A percentile compares a stretch with the other conserved stretches of the same genome.
Conservation (phyloP, 495 filamentous ascomycete species). For the Aspergillus campestris region DNA sequence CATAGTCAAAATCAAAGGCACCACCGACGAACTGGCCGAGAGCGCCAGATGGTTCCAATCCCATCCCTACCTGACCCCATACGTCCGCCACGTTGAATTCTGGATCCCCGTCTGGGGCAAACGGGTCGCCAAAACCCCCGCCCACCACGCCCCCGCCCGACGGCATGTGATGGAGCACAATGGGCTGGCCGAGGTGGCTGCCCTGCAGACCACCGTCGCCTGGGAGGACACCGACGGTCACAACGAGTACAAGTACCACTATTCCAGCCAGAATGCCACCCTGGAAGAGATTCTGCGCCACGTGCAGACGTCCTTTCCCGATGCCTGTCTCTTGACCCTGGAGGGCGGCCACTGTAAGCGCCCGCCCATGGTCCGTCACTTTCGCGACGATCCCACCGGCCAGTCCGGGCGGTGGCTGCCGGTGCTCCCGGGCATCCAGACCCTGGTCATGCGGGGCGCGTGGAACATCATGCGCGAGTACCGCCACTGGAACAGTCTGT, state of each 20-base stretch:
- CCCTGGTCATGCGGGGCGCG: slow-evolving; percentile 61
- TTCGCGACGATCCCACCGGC: slow-evolving; percentile 20
- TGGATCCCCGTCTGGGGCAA: slow-evolving; percentile 67
- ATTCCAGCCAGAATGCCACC: slow-evolving; percentile 50
- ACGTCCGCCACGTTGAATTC: slow-evolving; percentile 64
- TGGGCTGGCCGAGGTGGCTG: slow-evolving; percentile 35
- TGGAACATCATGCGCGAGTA: slow-evolving; percentile 67
- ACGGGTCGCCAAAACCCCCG: slow-evolving; percentile 22
- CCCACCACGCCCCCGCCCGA: slow-evolving; percentile 30
- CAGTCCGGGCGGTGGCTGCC: slow-evolving; percentile 25
- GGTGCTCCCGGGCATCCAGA: slow-evolving; percentile 40
- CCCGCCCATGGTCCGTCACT: slow-evolving; percentile 55
- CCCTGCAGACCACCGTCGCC: slow-evolving; percentile 13
- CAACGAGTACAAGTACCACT: slow-evolving; percentile 40
- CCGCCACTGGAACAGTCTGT: slow-evolving; percentile 53
- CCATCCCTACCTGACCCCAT: slow-evolving; percentile 48
- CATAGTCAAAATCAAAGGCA: slow-evolving; percentile 61
- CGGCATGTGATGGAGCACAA: slow-evolving; percentile 20
- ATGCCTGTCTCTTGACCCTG: slow-evolving; percentile 57
- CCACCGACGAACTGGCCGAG: slow-evolving; percentile 45
- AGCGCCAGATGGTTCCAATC: slow-evolving; percentile 48
- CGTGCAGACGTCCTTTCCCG: slow-evolving; percentile 46
- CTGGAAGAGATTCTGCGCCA: slow-evolving; percentile 59
- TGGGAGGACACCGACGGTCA: slow-evolving; percentile 28
- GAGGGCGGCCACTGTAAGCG: slow-evolving; percentile 69